phyloP scores from a whole-genome alignment of 768 basidiomycete species.

The Cystobasidium onofrii region DNA sequence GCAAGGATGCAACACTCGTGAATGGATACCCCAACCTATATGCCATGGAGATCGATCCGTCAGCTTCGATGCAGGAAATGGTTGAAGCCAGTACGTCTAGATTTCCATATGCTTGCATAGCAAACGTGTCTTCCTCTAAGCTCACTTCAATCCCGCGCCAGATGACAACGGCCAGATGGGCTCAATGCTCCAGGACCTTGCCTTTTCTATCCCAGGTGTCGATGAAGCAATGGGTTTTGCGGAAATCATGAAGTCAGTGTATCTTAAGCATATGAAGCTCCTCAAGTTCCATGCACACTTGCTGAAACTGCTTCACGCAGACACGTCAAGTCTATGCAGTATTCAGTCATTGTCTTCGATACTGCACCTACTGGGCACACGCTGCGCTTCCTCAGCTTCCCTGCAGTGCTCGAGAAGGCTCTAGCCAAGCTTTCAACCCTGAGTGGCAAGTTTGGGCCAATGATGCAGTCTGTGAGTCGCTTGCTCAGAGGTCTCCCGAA shows the following conservation, averaged over 20 bases:
- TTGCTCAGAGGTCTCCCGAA: neutral
- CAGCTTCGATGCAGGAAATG: conserved; percentile 97
- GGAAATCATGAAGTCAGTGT: conserved; percentile 93
- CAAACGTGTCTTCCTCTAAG: no score
- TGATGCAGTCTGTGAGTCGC: conserved; percentile 66
- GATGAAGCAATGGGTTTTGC: conserved; percentile 99
- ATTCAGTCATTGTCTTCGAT: conserved; percentile 99
- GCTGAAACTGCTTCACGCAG: conserved; percentile 48
- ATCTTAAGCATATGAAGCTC: neutral
- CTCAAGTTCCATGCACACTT: neutral
- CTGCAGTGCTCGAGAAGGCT: conserved; percentile 92
- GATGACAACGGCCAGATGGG: conserved; percentile 67
- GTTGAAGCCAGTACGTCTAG: conserved; percentile 73
- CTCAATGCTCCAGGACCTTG: conserved; percentile 98
- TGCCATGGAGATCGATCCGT: conserved; percentile 99
- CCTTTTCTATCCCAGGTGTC: conserved; percentile 97
- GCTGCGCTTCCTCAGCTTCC: conserved; percentile 96
- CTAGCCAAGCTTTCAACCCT: conserved; percentile 85
- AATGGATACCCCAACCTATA: conserved; percentile 93
- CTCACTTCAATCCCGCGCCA: neutral
- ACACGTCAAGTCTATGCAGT: conserved; percentile 99
- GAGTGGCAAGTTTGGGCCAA: conserved; percentile 91
- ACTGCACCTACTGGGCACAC: conserved; percentile 99
- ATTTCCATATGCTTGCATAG: no score
- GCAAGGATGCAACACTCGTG: conserved; percentile 84